A percentile compares a stretch with the other conserved stretches of the same genome.
These are phyloP conservation scores for Aspergillus hiratsukae DNA, from an alignment of 2,329 filamentous ascomycete species.

Conservation along the genomic window DNA sequence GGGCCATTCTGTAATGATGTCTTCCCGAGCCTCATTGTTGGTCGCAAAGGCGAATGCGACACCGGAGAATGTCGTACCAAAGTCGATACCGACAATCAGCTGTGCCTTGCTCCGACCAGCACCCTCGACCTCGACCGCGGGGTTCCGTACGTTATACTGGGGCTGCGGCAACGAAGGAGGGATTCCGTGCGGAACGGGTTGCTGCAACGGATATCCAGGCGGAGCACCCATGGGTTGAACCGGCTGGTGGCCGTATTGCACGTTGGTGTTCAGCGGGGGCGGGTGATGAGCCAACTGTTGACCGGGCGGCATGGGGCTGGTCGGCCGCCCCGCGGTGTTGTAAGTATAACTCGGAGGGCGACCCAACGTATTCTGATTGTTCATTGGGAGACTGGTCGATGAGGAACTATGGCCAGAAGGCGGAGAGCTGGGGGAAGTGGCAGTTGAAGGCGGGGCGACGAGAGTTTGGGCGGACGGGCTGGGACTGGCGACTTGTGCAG, in stretches of 20 bases:
- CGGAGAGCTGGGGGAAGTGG: conserved; percentile 31
- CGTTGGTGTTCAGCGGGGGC: conserved; percentile 53
- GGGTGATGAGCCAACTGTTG: conserved; percentile 43
- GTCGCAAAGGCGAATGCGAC: conserved; percentile 91
- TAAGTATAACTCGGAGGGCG: conserved; percentile 63
- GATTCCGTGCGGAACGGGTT: conserved; percentile 26
- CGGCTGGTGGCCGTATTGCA: conserved; percentile 44
- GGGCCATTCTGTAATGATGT: conserved; percentile 99
- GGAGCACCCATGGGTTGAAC: conserved; percentile 37
- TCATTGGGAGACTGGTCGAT: conserved; percentile 53
- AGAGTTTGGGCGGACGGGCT: conserved; percentile 24
- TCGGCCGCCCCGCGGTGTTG: conserved; percentile 48
- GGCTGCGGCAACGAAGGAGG: conserved; percentile 21
- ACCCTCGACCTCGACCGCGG: conserved; percentile 69
- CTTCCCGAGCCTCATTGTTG: conserved; percentile 95
- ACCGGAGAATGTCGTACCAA: conserved; percentile 97
- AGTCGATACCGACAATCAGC: conserved; percentile 97
- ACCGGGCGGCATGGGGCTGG: conserved; percentile 48
- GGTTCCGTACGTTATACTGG: conserved; percentile 29
- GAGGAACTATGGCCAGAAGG: conserved; percentile 42
- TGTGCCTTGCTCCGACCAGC: conserved; percentile 89
- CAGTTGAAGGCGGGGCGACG: conserved; percentile 33
- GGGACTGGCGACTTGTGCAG: neutral
- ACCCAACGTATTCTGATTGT: conserved; percentile 51
- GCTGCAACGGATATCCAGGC: conserved; percentile 43